These are phyloP conservation scores for Phaffomyces opuntiae DNA, from an alignment of 805 yeast genomes.

Conservation along the genomic window DNA sequence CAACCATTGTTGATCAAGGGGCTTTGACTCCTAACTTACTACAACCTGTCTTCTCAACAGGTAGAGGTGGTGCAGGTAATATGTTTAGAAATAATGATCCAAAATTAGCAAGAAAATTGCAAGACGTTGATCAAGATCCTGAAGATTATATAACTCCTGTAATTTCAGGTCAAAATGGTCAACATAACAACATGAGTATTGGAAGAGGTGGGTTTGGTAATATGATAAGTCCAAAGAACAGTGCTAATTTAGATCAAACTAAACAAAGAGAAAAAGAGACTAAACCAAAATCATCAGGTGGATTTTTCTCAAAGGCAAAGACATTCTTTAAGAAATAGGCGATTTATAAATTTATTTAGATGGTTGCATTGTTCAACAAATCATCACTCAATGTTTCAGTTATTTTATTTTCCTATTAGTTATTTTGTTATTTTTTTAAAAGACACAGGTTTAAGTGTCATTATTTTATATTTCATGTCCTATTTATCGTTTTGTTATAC, in stretches of 20 bases:
- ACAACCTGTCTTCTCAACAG: conserved; percentile 56
- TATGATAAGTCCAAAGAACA: conserved; percentile 34
- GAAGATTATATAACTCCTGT: conserved; percentile 36
- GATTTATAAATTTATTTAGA: too few relatives aligned
- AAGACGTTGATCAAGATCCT: conserved; percentile 50
- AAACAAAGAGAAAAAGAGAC: conserved; percentile 18
- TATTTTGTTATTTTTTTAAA: too few relatives aligned
- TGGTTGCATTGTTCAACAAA: too few relatives aligned
- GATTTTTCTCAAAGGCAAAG: conserved; percentile 41
- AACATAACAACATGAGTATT: conserved; percentile 27
- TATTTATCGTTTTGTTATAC: too few relatives aligned
- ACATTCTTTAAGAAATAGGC: conserved; percentile 29
- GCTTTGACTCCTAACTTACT: conserved; percentile 54
- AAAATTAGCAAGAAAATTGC: conserved; percentile 50
- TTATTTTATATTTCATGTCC: too few relatives aligned
- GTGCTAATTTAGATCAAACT: conserved; percentile 17
- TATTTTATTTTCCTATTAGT: too few relatives aligned
- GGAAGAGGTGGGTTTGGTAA: conserved; percentile 69
- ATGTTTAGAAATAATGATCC: conserved; percentile 60
- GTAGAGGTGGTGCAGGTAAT: conserved; percentile 76
- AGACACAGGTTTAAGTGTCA: background rate
- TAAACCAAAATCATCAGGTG: conserved; percentile 22
- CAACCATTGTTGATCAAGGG: conserved; percentile 51
- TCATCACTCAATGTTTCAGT: too few relatives aligned
- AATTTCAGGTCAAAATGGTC: conserved; percentile 26